A percentile compares a stretch with the other conserved stretches of the same genome.
These are phyloP conservation scores for Pseudocercospora crystallina DNA, from an alignment of 2,329 filamentous ascomycete genomes.

Conservation along the genomic window DNA sequence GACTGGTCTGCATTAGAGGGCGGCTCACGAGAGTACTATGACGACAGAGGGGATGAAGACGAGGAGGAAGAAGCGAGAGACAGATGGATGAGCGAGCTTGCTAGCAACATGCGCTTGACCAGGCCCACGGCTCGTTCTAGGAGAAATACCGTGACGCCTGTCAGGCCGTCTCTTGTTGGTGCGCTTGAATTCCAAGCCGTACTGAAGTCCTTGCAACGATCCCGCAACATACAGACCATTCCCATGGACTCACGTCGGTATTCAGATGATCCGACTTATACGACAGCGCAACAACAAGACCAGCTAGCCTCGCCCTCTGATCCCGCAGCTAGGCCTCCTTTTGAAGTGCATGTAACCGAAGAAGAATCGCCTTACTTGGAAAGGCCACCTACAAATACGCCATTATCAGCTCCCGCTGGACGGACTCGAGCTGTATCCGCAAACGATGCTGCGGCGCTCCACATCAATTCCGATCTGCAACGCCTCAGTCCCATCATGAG, in stretches of 20 bases:
- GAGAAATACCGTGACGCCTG: constrained; percentile 75
- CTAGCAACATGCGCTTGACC: constrained; percentile 87
- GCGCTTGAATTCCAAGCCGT: constrained; percentile 92
- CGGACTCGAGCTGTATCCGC: constrained; percentile 58
- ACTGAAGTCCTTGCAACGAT: constrained; percentile 79
- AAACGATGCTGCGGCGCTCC: constrained; percentile 54
- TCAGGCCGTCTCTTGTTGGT: constrained; percentile 88
- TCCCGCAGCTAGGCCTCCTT: constrained; percentile 32
- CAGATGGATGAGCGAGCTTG: constrained; percentile 73
- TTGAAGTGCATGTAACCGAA: constrained; percentile 20
- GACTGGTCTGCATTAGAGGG: constrained; percentile 65
- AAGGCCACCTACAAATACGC: constrained; percentile 7
- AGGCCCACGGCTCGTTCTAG: constrained; percentile 62
- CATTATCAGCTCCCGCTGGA: constrained; percentile 27
- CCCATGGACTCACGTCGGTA: constrained; percentile 69
- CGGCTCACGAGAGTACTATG: constrained; percentile 44
- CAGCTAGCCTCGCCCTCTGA: constrained; percentile 50
- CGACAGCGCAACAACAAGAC: constrained; percentile 47
- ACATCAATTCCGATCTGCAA: constrained; percentile 41
- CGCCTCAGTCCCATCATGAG: constrained; percentile 16
- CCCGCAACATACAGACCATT: constrained; percentile 71
- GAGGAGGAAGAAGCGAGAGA: constrained; percentile 65
- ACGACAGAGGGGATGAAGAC: constrained; percentile 59
- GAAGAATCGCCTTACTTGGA: constrained; percentile 13
- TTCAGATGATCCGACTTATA: constrained; percentile 61